Evolutionary conservation across 2,329 filamentous ascomycete genomes (phyloP), one percentile per base, ranked within the genome.

Genomic region (Monosporascus sp.): DNA sequence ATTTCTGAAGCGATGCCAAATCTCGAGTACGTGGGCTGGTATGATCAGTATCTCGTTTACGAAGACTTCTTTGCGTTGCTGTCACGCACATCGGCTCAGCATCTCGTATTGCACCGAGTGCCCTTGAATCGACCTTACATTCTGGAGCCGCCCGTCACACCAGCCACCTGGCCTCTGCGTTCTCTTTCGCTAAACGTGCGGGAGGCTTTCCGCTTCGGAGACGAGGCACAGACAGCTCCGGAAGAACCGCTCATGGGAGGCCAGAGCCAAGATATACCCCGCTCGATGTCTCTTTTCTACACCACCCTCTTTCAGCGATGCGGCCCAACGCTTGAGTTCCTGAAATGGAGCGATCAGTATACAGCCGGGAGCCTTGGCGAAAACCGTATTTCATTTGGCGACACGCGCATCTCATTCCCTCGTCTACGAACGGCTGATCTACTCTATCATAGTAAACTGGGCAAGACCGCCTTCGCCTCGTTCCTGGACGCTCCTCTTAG

Each of bases 311-410:
- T 53, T 5, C 54, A 52, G 17, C 20, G n/a, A 17, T 53, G 37
- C 35, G 54, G 51, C 8, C 27, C 51, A 14, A 55, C 48, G 7
- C 17, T 53, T 7, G 48, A 50, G 38, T 45, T 44, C 2, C 31
- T 53, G 3, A 35, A 22, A 4, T 53, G 44, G 48, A 20, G 16
- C 27, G 19, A 49, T 22, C 8, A 4, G 26, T 35, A 1, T 9
- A 14, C 26, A 14, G 20, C n/a, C n/a, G n/a, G n/a, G n/a, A n/a
- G 44, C 3, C 3, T 27, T 20, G 47, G 27, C 47, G 19, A 11
- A 24, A 9, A 3, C 8, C 16, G 4, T n/a, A 3, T 24, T 20
- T 44, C 41, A 14, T 44, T 26, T 20, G 41, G 41, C 11, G 11
- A 20, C 9, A 14, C n/a, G 11, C 20, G 17, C 14, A 22, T 44